Evolutionary conservation across 169 alveolate genomes (phyloP).

Genomic region (Perkinsus olseni): DNA sequence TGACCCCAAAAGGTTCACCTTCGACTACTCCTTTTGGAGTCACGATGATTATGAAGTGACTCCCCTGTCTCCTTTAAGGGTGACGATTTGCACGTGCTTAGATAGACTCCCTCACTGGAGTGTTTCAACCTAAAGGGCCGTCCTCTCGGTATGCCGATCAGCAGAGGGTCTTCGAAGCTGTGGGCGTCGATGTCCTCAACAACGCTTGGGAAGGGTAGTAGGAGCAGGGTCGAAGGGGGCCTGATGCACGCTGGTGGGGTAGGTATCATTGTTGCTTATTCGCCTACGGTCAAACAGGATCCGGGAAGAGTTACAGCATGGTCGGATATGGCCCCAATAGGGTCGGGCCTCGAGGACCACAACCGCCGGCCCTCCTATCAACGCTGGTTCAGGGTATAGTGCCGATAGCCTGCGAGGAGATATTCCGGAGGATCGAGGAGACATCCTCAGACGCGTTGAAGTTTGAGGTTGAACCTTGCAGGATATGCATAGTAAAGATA

Average conservation of each 20-base stretch:
- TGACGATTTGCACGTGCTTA: not conserved
- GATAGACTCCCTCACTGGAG: not conserved
- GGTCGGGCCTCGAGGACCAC: not conserved
- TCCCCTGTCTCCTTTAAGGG: not conserved
- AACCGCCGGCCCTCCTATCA: too few relatives aligned
- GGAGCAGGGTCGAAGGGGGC: not conserved
- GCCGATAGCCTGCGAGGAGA: conserved; percentile 79
- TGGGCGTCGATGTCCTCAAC: conserved; percentile 71
- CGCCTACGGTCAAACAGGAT: conserved; percentile 82
- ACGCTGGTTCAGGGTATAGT: conserved; percentile 62
- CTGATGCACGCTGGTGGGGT: not conserved
- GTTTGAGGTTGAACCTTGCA: not conserved
- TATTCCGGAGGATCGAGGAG: conserved; percentile 58
- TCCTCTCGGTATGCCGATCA: conserved; percentile 60
- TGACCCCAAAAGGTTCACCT: conserved; percentile 55
- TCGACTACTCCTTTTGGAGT: conserved; percentile 83
- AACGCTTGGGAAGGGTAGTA: conserved; percentile 79
- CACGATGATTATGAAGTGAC: conserved; percentile 73
- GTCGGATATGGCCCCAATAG: conserved; percentile 87
- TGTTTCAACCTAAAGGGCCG: conserved; percentile 14
- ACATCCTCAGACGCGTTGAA: not conserved
- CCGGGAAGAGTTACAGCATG: conserved; percentile 86
- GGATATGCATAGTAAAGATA: not conserved
- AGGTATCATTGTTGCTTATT: conserved; percentile 79
- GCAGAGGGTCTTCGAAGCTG: conserved; percentile 56